These are phyloP conservation scores for Curvularia sp. DNA, from an alignment of 2,329 filamentous ascomycete genomes.

Conservation along the genomic window DNA sequence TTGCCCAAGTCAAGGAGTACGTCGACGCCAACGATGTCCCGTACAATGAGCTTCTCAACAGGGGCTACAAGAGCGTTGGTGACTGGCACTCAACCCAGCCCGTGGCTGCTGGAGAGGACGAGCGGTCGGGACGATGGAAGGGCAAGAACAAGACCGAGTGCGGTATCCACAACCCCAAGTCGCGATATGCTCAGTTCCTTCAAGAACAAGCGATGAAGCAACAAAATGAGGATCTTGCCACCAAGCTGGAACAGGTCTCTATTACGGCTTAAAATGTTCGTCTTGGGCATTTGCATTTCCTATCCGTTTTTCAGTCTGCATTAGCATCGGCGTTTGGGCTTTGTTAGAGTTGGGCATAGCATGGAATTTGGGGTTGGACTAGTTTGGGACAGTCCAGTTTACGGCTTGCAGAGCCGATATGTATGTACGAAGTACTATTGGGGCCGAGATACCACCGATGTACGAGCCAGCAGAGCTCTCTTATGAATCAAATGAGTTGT, in stretches of 20 bases:
- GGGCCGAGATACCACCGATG: slow-evolving; percentile 36
- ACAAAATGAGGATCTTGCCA: slow-evolving; percentile 47
- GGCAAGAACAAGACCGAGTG: slow-evolving; percentile 96
- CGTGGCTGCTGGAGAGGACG: slow-evolving; percentile 89
- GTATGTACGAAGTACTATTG: slow-evolving; percentile 12
- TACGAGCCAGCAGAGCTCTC: slow-evolving; percentile 21
- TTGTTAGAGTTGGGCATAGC: slow-evolving; percentile 1
- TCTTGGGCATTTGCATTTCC: background rate
- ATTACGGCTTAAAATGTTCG: slow-evolving; percentile 29
- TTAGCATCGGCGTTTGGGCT: slow-evolving; percentile 23
- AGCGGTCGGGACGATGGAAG: slow-evolving; percentile 96
- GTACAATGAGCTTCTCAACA: slow-evolving; percentile 89
- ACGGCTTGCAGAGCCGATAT: slow-evolving; percentile 15
- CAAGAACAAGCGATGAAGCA: slow-evolving; percentile 73
- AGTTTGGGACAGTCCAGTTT: slow-evolving; percentile 12
- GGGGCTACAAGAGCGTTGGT: slow-evolving; percentile 96
- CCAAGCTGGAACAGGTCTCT: slow-evolving; percentile 41
- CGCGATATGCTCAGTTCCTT: slow-evolving; percentile 86
- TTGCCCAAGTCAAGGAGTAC: slow-evolving; percentile 87
- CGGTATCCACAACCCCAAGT: slow-evolving; percentile 98
- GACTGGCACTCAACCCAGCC: slow-evolving; percentile 98
- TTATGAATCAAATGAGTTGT: slow-evolving; percentile 17
- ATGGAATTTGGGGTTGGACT: slow-evolving; percentile 48
- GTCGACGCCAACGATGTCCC: slow-evolving; percentile 86
- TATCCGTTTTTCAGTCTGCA: slow-evolving; percentile 16